Base-by-base conservation (phyloP, 2,329 filamentous ascomycete species). In the Orbilia blumenaviensis region DNA sequence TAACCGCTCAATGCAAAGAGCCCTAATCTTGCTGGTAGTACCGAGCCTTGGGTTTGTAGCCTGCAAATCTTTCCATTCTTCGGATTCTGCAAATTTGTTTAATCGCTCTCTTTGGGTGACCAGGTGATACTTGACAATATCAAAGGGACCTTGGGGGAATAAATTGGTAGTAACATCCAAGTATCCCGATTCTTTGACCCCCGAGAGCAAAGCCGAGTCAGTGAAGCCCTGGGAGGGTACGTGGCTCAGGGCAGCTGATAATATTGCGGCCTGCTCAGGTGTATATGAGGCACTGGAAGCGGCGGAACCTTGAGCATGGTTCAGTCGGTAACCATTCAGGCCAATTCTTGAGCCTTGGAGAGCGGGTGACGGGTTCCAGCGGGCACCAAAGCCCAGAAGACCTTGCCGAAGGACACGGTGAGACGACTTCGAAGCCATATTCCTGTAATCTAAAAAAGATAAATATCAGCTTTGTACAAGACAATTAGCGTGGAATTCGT, bases 141-240 rank as follows among this genome's bases (percentile, higher is more conserved):
- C 90, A 84, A 96, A 96, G 21, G 90, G 88, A 6, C 92, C 92
- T 44, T 90, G 87, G 0, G 92, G 89, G 67, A 99, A 89, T 18
- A 97, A 85, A 81, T 93, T 94, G 8, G 92, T 89, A 73, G 92
- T 94, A 72, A 94, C 93, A 81, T 95, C 92, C 62, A 93, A 89
- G 82, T 94, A 97, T 48, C 94, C 93, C 16, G 90, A 89, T 81
- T 97, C 93, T 80, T 89, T 89, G 76, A 92, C 92, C 77, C 94
- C 95, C 21, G 91, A 87, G 46, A 88, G 87, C 8, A 99, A 86
- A 0, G 94, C 86, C 18, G 88, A 86, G 56, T 86, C 84, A 0
- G 92, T 92, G 86, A 98, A 99, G 82, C 95, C 95, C 82, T 93
- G 88, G 60, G 87, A 83, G 16, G 93, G 93, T 8, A 98, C 89